These are phyloP conservation scores for Mycena chlorophos DNA, from an alignment of 768 basidiomycete genomes.

Conservation along the genomic window DNA sequence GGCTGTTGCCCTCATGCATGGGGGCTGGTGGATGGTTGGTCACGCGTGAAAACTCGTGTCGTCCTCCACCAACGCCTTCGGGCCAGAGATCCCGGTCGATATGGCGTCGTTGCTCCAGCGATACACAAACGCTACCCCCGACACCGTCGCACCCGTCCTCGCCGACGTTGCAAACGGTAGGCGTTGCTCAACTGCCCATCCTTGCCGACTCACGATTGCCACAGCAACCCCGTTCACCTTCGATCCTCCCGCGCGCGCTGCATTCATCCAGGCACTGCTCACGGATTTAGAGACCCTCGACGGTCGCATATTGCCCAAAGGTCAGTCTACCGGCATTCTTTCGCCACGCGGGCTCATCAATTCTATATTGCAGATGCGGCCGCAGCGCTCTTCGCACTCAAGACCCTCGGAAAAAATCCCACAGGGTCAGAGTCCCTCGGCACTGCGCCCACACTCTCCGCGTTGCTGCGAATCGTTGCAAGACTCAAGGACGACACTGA, in stretches of 20 bases:
- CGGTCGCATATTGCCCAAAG: constrained; percentile 3
- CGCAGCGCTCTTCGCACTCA: constrained; percentile 68
- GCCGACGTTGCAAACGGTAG: constrained; percentile 2
- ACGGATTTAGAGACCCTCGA: constrained; percentile 6
- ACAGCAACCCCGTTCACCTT: constrained; percentile 1
- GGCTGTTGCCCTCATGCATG: constrained; percentile 1
- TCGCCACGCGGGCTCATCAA: constrained; percentile 6
- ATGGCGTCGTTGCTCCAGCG: constrained; percentile 2
- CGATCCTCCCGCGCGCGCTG: constrained; percentile 1
- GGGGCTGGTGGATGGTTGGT: not conserved
- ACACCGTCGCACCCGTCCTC: constrained; percentile 3
- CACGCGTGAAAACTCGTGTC: not conserved
- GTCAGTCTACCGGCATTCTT: not conserved
- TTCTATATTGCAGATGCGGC: constrained; percentile 54
- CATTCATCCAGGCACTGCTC: constrained; percentile 6
- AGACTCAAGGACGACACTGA: constrained; percentile 58
- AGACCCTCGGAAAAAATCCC: constrained; percentile 71
- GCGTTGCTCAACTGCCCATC: not conserved
- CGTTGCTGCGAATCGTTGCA: constrained; percentile 52
- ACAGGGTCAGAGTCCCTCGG: constrained; percentile 66
- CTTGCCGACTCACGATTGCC: not conserved
- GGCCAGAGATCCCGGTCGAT: not conserved
- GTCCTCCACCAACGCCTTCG: not conserved
- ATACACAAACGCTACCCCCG: constrained; percentile 4
- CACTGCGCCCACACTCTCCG: constrained; percentile 52